Conservation (phyloP, 352 stramenopile genomes). For the Halophytophthora batemanensis region DNA sequence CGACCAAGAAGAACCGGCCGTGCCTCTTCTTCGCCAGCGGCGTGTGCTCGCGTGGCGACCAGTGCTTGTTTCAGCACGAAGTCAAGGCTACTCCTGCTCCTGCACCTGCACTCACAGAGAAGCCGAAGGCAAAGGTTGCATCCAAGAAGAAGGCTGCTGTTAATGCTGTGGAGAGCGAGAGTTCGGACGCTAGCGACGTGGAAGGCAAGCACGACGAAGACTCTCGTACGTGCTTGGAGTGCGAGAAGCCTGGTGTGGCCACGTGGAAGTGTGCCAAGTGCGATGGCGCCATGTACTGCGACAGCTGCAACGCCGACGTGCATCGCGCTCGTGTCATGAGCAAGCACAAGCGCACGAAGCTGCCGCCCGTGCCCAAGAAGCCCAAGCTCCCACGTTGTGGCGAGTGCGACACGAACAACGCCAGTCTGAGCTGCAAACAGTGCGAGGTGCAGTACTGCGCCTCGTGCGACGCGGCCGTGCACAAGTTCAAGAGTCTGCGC, state of each 20-base stretch:
- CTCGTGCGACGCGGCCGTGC: conserved; percentile 53
- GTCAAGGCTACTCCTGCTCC: conserved; percentile 2
- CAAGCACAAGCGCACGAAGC: conserved; percentile 43
- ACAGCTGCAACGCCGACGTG: conserved; percentile 51
- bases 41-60: conserved; percentile 46
- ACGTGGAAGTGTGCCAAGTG: conserved; percentile 54
- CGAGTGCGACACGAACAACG: conserved; percentile 44
- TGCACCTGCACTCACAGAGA: conserved; percentile 1
- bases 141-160: background rate
- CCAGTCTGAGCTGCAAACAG: conserved; percentile 47
- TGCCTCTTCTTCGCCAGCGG: conserved; percentile 55
- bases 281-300: conserved; percentile 62
- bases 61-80: conserved; percentile 47
- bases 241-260: conserved; percentile 41
- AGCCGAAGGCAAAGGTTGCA: background rate
- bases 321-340: conserved; percentile 65
- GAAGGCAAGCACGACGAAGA: conserved; percentile 7
- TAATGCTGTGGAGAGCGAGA: background rate
- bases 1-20: conserved; percentile 18
- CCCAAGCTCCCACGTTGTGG: conserved; percentile 33
- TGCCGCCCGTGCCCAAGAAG: conserved; percentile 20
- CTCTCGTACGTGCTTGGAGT: conserved; percentile 59
- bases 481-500: conserved; percentile 71
- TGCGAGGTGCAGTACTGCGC: conserved; percentile 58
- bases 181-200: background rate